A percentile compares a stretch with the other conserved stretches of the same genome.
Conservation (phyloP, 257 asterid species). For the Nicotiana benthamiana region DNA sequence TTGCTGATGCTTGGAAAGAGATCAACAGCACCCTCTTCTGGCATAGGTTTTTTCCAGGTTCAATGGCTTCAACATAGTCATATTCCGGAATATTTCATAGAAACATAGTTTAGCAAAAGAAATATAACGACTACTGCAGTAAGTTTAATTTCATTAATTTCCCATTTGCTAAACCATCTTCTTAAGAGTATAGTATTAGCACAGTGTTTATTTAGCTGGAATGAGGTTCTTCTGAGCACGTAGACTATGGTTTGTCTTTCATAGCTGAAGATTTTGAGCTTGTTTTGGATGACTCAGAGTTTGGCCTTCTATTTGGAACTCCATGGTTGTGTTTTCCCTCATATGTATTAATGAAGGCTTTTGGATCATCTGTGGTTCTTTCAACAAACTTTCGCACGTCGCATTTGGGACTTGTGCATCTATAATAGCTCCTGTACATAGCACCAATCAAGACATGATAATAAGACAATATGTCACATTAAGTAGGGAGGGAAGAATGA, state of each 20-base stretch:
- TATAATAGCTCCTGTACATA: conserved; percentile 66
- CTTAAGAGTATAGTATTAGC: background rate
- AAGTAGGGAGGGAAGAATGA: background rate
- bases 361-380: conserved; percentile 58
- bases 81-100: background rate
- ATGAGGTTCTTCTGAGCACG: background rate
- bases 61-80: background rate
- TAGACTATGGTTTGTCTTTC: background rate
- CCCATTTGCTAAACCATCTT: conserved; percentile 1
- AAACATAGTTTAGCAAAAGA: conserved; percentile 4
- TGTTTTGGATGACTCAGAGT: conserved; percentile 27
- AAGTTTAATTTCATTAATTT: background rate
- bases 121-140: background rate
- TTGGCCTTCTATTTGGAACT: conserved; percentile 29
- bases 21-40: background rate
- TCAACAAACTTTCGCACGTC: conserved; percentile 66
- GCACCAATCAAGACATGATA: background rate
- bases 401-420: conserved; percentile 71
- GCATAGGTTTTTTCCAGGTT: background rate
- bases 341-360: conserved; percentile 54
- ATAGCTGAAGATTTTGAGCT: conserved; percentile 16
- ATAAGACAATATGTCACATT: background rate
- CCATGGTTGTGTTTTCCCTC: conserved; percentile 78
- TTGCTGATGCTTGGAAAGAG: background rate
- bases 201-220: background rate